Evolutionary conservation across 2,329 filamentous ascomycete species (phyloP).

Genomic region (Fusarium sp.): DNA sequence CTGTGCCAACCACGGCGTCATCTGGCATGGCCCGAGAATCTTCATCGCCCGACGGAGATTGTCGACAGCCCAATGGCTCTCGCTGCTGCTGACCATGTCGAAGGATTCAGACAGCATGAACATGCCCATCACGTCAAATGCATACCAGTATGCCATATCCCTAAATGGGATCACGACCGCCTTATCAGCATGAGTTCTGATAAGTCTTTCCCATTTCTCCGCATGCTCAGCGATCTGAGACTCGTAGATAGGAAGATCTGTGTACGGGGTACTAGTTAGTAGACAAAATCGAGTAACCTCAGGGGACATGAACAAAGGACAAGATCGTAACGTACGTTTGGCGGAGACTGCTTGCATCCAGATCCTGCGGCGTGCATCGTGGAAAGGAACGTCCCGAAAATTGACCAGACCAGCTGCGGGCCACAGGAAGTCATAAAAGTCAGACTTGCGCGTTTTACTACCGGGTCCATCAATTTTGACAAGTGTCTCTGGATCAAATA

Average conservation of each 20-base stretch:
- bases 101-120: neutral
- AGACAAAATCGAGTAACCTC: fast-evolving
- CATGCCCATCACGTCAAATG: neutral
- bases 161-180: neutral
- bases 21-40: neutral
- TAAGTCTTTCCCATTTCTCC: neutral
- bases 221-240: neutral
- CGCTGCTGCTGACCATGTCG: neutral
- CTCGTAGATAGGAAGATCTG: neutral
- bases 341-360: neutral
- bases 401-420: neutral
- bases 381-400: neutral
- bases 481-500: neutral
- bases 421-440: neutral
- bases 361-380: neutral
- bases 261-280: neutral
- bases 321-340: neutral
- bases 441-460: neutral
- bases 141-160: neutral
- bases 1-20: neutral
- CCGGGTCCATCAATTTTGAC: neutral
- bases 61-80: neutral
- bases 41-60: neutral
- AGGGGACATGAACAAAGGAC: fast-evolving
- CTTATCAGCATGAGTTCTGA: fast-evolving